These are phyloP conservation scores for Neurospora sp. DNA, from an alignment of 495 filamentous ascomycete species.

Conservation along the genomic window DNA sequence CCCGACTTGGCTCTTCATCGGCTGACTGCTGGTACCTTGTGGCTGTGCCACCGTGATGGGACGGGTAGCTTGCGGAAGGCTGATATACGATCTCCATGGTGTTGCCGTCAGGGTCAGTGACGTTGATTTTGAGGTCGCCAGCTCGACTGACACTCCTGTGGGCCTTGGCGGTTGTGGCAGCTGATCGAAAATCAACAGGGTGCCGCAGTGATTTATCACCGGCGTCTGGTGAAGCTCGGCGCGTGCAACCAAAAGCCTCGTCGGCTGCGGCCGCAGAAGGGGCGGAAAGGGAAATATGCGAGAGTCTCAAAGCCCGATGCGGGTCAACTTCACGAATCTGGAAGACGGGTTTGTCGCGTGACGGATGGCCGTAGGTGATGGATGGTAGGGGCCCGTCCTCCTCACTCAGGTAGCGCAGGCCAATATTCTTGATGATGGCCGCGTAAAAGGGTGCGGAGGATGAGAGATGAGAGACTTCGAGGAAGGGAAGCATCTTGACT, in stretches of 20 bases:
- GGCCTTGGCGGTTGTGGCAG: constrained; percentile 11
- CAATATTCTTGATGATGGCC: constrained; percentile 61
- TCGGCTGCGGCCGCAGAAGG: constrained; percentile 29
- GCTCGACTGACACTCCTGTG: constrained; percentile 5
- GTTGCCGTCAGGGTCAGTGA: constrained; percentile 43
- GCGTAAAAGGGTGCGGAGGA: constrained; percentile 75
- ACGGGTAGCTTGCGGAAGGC: constrained; percentile 18
- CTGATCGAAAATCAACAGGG: constrained; percentile 5
- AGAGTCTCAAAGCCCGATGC: constrained; percentile 20
- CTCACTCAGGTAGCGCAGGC: constrained; percentile 54
- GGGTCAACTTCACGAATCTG: constrained; percentile 25
- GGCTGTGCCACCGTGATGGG: constrained; percentile 24
- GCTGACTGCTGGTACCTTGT: constrained; percentile 25
- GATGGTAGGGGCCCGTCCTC: constrained; percentile 26
- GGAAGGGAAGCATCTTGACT: constrained; percentile 27
- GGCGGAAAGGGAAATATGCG: constrained; percentile 31
- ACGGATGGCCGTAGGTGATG: constrained; percentile 19
- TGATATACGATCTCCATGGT: constrained; percentile 37
- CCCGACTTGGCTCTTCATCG: constrained; percentile 32
- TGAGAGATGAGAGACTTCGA: constrained; percentile 63
- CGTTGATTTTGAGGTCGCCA: constrained; percentile 25
- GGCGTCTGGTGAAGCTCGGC: constrained; percentile 29
- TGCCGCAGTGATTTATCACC: constrained; percentile 10
- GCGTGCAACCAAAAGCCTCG: constrained; percentile 31
- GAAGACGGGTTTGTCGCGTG: constrained; percentile 23